Evolutionary conservation across 495 filamentous ascomycete species (phyloP), one percentile per base, ranked within the genome.

Genomic region (Lepidopterella palustris): DNA sequence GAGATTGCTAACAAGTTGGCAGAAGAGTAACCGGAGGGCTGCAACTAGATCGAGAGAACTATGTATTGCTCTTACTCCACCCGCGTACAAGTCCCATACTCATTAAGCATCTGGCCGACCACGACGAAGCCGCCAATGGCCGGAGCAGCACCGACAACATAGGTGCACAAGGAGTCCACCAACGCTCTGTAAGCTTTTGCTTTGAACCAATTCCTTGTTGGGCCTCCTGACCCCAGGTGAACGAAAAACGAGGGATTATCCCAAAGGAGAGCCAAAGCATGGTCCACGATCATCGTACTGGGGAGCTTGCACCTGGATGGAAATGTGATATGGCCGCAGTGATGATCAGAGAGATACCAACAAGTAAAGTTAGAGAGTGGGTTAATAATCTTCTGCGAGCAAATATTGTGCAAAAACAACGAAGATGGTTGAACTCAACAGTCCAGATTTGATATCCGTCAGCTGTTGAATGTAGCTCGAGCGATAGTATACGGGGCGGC

Each of bases 71-170:
- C 50, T 26, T 29, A 28, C 26, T 55, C 60, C 3, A 63, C 20
- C 55, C 61, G 55, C 15, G 42, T 20, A 55, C 62, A 65, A 15
- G 29, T 15, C 18, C 57, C 62, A 65, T 60, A 65, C 24, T 53
- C 23, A 8, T 26, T 45, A 23, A 60, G 15, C 57, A 65, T 65
- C 58, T 60, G 52, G 5, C 62, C 57, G 21, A 65, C 62, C 8
- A 60, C 57, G 5, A 61, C 28, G 23, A 65, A 54, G 15, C 53
- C 52, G 8, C 62, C 62, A 5, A 65, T 24, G 13, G 61, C 61
- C 15, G 56, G 45, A 59, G 10, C 26, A 11, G 52, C 62, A 3
- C 53, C 45, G 4, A 55, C 26, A 9, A 45, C 20, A 45, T 60
- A 60, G 18, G 42, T n/a, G 39, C 11, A 15, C 52, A 23, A 20